These are phyloP conservation scores for Dactylellina cionopaga DNA, from an alignment of 2,329 filamentous ascomycete genomes.

Conservation along the genomic window DNA sequence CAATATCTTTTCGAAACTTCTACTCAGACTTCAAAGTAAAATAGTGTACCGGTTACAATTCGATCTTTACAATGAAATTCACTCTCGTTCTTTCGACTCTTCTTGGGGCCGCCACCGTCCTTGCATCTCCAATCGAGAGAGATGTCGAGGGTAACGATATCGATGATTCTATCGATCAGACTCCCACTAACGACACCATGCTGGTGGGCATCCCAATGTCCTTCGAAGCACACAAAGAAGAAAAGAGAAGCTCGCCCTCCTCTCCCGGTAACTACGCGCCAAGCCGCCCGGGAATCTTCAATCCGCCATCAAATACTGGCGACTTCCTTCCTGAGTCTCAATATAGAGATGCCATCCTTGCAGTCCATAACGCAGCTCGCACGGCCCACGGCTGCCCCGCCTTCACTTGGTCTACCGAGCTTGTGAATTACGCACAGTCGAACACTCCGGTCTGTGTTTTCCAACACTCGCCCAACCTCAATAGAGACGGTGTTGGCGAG, in stretches of 20 bases:
- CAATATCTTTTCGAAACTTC: background rate
- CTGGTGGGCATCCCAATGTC: constrained; percentile 8
- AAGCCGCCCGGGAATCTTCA: too few species aligned
- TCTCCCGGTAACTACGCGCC: background rate
- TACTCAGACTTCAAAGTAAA: background rate
- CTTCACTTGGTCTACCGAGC: constrained; percentile 13
- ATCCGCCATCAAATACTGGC: constrained; percentile 6
- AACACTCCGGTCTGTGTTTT: constrained; percentile 27
- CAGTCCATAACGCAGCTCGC: constrained; percentile 19
- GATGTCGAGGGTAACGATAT: background rate
- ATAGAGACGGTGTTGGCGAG: constrained; percentile 19
- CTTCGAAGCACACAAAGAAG: background rate
- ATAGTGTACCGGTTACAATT: background rate
- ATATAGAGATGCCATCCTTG: constrained; percentile 26
- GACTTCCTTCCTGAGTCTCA: constrained; percentile 20
- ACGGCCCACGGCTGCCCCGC: constrained; percentile 6
- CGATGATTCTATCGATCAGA: background rate
- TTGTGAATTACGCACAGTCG: constrained; percentile 25
- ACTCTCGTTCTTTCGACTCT: constrained; percentile 25
- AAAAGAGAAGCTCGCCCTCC: constrained; percentile 1
- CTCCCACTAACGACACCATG: background rate
- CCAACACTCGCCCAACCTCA: constrained; percentile 3
- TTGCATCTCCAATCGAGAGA: constrained; percentile 9
- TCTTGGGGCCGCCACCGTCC: constrained; percentile 8
- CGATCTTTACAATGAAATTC: constrained; percentile 24